A percentile compares a stretch with the other conserved stretches of the same genome.
Conservation (phyloP, 306 rosid genomes). For the Prunus mume region DNA sequence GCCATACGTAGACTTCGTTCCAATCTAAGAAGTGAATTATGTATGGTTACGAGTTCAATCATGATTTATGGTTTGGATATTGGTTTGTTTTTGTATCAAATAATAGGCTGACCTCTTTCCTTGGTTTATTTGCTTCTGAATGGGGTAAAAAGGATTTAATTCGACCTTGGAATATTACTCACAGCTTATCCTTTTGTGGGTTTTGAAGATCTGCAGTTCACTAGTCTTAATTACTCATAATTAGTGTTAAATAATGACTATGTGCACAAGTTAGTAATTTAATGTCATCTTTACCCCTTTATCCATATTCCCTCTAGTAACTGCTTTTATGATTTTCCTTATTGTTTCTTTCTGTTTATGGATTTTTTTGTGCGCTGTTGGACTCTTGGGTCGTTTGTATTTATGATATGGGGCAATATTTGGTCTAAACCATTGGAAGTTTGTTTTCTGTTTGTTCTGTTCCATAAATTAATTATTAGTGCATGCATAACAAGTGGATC, state of each 20-base stretch:
- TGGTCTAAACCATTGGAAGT: neutral
- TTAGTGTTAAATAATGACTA: constrained; percentile 19
- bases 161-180: constrained; percentile 12
- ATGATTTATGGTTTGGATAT: constrained; percentile 17
- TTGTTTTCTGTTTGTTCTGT: neutral
- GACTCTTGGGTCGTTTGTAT: neutral
- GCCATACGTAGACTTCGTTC: constrained; percentile 2
- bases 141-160: constrained; percentile 32
- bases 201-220: constrained; percentile 28
- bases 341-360: neutral
- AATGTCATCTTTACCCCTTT: neutral
- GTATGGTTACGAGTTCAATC: constrained; percentile 8
- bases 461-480: neutral
- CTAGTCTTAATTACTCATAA: neutral
- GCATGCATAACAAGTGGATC: constrained; percentile 9
- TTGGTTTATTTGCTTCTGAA: constrained; percentile 23
- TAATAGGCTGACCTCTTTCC: constrained; percentile 3
- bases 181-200: constrained; percentile 25
- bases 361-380: neutral
- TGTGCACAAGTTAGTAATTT: constrained; percentile 1
- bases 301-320: neutral
- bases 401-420: neutral
- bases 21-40: constrained; percentile 14
- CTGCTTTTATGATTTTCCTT: neutral
- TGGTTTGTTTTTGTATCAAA: constrained; percentile 4